phyloP scores from a whole-genome alignment of 1,284 basidiomycete genomes.

The Mycena citricolor region DNA sequence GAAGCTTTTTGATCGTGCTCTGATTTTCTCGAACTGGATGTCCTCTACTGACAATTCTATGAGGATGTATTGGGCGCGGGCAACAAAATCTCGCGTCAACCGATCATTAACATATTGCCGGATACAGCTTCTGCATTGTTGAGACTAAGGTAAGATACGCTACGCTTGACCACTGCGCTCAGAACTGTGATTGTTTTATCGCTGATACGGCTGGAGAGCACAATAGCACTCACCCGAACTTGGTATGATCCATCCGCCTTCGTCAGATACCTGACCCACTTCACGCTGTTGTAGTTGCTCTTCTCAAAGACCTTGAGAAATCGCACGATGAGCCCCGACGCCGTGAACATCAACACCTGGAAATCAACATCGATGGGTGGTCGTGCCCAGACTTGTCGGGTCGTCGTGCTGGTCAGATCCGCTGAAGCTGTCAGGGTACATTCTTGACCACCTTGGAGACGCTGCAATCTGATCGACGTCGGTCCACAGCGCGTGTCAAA shows the following conservation, averaged over 20 bases:
- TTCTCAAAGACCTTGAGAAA: conserved; percentile 99
- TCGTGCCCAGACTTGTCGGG: conserved; percentile 92
- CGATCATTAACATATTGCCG: too few species aligned
- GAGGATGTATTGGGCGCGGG: too few species aligned
- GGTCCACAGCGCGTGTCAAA: conserved; percentile 4
- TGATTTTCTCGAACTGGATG: too few species aligned
- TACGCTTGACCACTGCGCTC: too few species aligned
- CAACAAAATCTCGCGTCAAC: too few species aligned
- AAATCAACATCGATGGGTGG: conserved; percentile 99
- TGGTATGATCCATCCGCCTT: conserved; percentile 88
- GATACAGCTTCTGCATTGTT: too few species aligned
- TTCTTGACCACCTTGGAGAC: conserved; percentile 92
- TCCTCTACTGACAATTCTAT: too few species aligned
- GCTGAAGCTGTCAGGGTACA: conserved; percentile 85
- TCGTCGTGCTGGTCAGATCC: conserved; percentile 82
- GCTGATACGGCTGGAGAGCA: too few species aligned
- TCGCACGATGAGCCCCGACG: conserved; percentile 92
- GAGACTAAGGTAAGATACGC: too few species aligned
- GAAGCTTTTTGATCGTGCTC: too few species aligned
- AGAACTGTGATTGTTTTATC: too few species aligned
- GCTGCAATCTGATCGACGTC: conserved; percentile 66
- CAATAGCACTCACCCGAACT: conserved; percentile 78
- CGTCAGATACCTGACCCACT: conserved; percentile 90
- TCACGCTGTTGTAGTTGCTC: conserved; percentile 87
- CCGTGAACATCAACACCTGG: conserved; percentile 97